A percentile compares a stretch with the other conserved stretches of the same genome.
Evolutionary conservation across 169 alveolate species (phyloP).

Genomic region (Plasmodium yoelii): DNA sequence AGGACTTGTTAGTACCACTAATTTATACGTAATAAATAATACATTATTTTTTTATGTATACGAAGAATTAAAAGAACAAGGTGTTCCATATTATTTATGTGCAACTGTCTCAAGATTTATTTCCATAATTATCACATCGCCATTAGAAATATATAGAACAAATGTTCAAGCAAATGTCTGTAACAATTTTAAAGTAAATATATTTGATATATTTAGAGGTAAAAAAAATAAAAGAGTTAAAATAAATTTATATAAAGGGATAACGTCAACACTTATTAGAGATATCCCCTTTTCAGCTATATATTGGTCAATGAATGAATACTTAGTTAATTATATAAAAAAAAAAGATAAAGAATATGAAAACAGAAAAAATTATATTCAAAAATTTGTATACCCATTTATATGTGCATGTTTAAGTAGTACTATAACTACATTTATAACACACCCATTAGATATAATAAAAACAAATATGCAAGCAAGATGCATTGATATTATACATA

Average conservation of each 20-base stretch:
- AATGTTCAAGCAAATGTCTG: slow-evolving; percentile 76
- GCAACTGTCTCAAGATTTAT: slow-evolving; percentile 68
- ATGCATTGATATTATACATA: slow-evolving; percentile 74
- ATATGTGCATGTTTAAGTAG: slow-evolving; percentile 78
- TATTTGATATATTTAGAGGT: slow-evolving; percentile 51
- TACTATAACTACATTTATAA: slow-evolving; percentile 70
- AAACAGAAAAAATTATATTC: slow-evolving; percentile 28
- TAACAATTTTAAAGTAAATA: slow-evolving; percentile 47
- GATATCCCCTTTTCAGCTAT: slow-evolving; percentile 79
- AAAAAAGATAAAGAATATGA: slow-evolving; percentile 49
- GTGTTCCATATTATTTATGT: slow-evolving; percentile 58
- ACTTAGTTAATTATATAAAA: slow-evolving; percentile 66
- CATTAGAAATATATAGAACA: slow-evolving; percentile 68
- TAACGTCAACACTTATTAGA: slow-evolving; percentile 77
- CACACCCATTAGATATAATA: slow-evolving; percentile 77
- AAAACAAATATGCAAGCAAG: slow-evolving; percentile 81
- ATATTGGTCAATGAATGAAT: slow-evolving; percentile 78
- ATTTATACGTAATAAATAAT: slow-evolving; percentile 65
- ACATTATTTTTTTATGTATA: slow-evolving; percentile 68
- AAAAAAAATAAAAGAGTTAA: slow-evolving; percentile 63
- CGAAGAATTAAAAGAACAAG: slow-evolving; percentile 71
- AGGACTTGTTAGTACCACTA: slow-evolving; percentile 63
- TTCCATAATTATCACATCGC: slow-evolving; percentile 67
- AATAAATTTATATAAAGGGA: slow-evolving; percentile 72
- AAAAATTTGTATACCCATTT: slow-evolving; percentile 71